Base-by-base conservation (phyloP, 1,284 basidiomycete species). In the Pseudozyma pruni region DNA sequence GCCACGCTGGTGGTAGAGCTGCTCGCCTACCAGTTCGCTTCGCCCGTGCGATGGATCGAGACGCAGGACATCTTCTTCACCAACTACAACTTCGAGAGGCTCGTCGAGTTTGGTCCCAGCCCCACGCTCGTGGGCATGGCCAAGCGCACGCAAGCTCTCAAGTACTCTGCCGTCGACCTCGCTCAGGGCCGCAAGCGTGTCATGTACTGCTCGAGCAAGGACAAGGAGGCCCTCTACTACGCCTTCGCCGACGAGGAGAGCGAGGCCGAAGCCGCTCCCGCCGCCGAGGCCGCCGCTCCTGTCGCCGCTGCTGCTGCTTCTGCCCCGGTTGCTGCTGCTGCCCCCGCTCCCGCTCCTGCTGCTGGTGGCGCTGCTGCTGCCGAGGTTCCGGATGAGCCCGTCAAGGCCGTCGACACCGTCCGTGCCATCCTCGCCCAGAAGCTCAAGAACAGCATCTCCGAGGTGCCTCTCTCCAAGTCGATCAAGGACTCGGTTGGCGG, bases 401-500 rank as follows among this genome's bases (percentile, higher is more conserved):
- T 97, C 83, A 94, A 93, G 84, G 92, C 95, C 7, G 86, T 90
- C 75, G 95, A 98, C 72, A 91, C 95, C 25, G 88, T 98, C 35
- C 87, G 88, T 46, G 88, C 89, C 76, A 90, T 98, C 83, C 90
- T 98, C 61, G 93, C 95, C 1, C 95, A 98, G 86, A 98, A 98
- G 85, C 86, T 98, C 81, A 98, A 98, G 90, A 98, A 98, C 87
- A 88, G 86, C 63, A 87, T 94, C 33, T 87, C 90, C 50, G 95
- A 98, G 76, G 86, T 98, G 52, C 91, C 93, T 3, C 86, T 94
- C n/a, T 88, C 89, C 70, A 98, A 98, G 84, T 91, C 93, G 1
- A 94, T 98, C 87, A 98, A 98, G 85, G 95, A 98, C 81, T 90
- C 98, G 61, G 94, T 97, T 48, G 94, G 93, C 38, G 96, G 96